phyloP scores from a whole-genome alignment of 345 rosid genomes.

The Populus davidiana region DNA sequence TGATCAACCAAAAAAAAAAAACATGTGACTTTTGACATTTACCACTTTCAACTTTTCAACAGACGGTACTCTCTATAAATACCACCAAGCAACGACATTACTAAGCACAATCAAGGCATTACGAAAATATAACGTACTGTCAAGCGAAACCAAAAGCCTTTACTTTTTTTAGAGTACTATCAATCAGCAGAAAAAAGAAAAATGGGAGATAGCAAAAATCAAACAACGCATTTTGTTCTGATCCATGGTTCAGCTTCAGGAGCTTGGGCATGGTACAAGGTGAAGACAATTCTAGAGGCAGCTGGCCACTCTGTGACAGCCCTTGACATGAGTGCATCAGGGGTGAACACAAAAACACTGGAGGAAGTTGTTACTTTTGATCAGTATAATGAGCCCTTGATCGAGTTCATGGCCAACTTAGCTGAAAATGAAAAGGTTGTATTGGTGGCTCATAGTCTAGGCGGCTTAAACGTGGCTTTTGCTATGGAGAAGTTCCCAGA shows the following conservation, averaged over 20 bases:
- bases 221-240: slow-evolving; percentile 3
- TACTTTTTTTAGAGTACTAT: not conserved
- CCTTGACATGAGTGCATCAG: slow-evolving; percentile 15
- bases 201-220: not conserved
- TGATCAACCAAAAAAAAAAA: too few relatives aligned
- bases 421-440: slow-evolving; percentile 5
- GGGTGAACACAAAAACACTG: not conserved
- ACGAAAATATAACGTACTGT: too few relatives aligned
- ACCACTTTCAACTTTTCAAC: too few relatives aligned
- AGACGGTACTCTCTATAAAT: too few relatives aligned
- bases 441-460: slow-evolving; percentile 17
- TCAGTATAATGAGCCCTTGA: slow-evolving; percentile 7
- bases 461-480: slow-evolving; percentile 3
- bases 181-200: too few relatives aligned
- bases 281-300: not conserved
- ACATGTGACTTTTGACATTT: too few relatives aligned
- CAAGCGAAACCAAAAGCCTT: too few relatives aligned
- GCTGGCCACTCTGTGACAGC: slow-evolving; percentile 20
- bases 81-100: too few relatives aligned
- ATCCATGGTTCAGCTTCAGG: slow-evolving; percentile 15
- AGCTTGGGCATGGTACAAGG: slow-evolving; percentile 29
- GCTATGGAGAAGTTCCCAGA: slow-evolving; percentile 14
- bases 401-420: slow-evolving; percentile 1
- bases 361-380: not conserved
- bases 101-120: too few relatives aligned